Percentiles rank a stretch among this genome's conserved stretches.
Evolutionary conservation across 108 stramenopile genomes (phyloP).

Genomic region (Chaetoceros muelleri): DNA sequence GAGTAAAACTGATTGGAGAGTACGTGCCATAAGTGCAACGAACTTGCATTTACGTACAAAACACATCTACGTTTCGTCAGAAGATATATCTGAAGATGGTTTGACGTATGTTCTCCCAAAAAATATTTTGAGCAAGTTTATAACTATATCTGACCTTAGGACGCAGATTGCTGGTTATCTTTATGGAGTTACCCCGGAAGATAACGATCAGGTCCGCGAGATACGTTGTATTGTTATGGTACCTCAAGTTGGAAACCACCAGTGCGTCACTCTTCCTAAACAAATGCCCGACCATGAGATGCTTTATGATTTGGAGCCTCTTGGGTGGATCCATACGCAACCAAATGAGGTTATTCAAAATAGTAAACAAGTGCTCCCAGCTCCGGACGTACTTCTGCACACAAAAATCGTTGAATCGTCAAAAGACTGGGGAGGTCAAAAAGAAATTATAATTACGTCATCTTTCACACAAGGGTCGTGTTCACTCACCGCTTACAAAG

Average conservation of each 20-base stretch:
- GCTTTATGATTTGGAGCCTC: conserved; percentile 90
- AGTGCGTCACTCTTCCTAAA: conserved; percentile 89
- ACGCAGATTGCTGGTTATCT: conserved; percentile 97
- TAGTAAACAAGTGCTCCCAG: conserved; percentile 80
- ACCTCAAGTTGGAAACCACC: conserved; percentile 97
- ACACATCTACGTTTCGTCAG: conserved; percentile 96
- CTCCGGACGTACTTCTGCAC: conserved; percentile 88
- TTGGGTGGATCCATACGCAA: conserved; percentile 99
- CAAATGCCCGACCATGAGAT: conserved; percentile 84
- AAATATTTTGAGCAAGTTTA: conserved; percentile 95
- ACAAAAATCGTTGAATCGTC: conserved; percentile 82
- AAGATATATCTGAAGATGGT: conserved; percentile 93
- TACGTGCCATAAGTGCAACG: conserved; percentile 97
- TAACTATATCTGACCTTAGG: conserved; percentile 90
- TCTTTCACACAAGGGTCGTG: conserved; percentile 98
- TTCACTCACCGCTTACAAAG: conserved; percentile 93
- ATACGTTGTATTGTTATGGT: conserved; percentile 95
- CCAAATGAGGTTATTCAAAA: conserved; percentile 96
- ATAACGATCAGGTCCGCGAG: conserved; percentile 95
- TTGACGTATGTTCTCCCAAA: conserved; percentile 98
- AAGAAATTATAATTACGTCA: conserved; percentile 92
- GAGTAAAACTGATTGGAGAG: conserved; percentile 98
- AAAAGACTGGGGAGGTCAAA: conserved; percentile 82
- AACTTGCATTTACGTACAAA: conserved; percentile 97
- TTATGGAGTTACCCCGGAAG: conserved; percentile 94